Evolutionary conservation across 768 basidiomycete species (phyloP).

Genomic region (Sistotremastrum suecicum): DNA sequence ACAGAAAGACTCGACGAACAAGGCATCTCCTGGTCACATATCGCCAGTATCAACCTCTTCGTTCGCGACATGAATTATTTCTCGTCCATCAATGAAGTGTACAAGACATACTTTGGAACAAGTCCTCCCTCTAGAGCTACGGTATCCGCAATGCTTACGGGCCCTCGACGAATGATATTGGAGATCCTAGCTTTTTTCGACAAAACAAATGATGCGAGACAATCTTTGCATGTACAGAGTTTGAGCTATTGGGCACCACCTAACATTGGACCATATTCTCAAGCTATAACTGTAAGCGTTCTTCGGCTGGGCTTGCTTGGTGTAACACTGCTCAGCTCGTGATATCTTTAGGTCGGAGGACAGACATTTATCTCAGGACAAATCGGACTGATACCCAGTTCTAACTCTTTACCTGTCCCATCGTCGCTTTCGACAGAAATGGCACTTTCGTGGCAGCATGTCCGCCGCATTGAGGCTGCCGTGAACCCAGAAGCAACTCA

Average conservation of each 20-base stretch:
- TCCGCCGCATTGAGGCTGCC: slow-evolving; percentile 47
- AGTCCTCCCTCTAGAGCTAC: slow-evolving; percentile 95
- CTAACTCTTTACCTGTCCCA: slow-evolving; percentile 50
- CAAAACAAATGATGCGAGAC: slow-evolving; percentile 18
- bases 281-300: slow-evolving; percentile 62
- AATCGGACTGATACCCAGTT: slow-evolving; percentile 76
- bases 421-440: slow-evolving; percentile 46
- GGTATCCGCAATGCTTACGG: slow-evolving; percentile 62
- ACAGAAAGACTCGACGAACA: slow-evolving; percentile 39
- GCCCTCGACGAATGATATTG: slow-evolving; percentile 41
- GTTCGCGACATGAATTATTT: slow-evolving; percentile 78
- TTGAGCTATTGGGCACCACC: slow-evolving; percentile 99
- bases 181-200: slow-evolving; percentile 69
- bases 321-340: neutral
- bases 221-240: slow-evolving; percentile 85
- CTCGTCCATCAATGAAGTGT: slow-evolving; percentile 58
- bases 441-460: slow-evolving; percentile 72
- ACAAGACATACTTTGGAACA: slow-evolving; percentile 70
- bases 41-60: slow-evolving; percentile 69
- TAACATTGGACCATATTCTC: slow-evolving; percentile 97
- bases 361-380: slow-evolving; percentile 89
- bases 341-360: slow-evolving; percentile 42
- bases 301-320: neutral
- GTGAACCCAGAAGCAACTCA: slow-evolving; percentile 19
- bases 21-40: slow-evolving; percentile 38